Evolutionary conservation across 2,329 filamentous ascomycete genomes (phyloP).

Genomic region (Colletotrichum horii): DNA sequence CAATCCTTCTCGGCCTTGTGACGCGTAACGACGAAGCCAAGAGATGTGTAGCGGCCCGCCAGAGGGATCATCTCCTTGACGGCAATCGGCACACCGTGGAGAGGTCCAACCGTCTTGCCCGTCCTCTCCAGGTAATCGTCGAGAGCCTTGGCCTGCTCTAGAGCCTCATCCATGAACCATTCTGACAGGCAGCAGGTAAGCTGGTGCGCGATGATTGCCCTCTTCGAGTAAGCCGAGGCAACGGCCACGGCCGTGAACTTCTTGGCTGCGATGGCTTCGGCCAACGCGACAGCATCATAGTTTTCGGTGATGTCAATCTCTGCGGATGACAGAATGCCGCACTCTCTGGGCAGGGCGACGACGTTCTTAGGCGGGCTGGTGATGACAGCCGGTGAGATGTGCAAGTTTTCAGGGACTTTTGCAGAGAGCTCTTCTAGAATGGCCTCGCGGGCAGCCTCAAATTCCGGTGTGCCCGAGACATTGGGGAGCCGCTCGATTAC

Average conservation of each 20-base stretch:
- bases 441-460: constrained; percentile 25
- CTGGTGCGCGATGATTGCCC: constrained; percentile 32
- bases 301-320: constrained; percentile 55
- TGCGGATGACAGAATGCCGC: constrained; percentile 46
- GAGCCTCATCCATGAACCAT: constrained; percentile 48
- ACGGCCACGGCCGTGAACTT: constrained; percentile 44
- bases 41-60: constrained; percentile 48
- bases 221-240: constrained; percentile 33
- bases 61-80: constrained; percentile 68
- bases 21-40: constrained; percentile 59
- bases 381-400: constrained; percentile 31
- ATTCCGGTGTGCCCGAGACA: constrained; percentile 26
- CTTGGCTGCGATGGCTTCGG: constrained; percentile 38
- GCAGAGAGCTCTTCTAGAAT: constrained; percentile 34
- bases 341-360: constrained; percentile 37
- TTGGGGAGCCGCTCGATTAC: not conserved
- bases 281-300: constrained; percentile 47
- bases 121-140: constrained; percentile 45
- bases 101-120: constrained; percentile 54
- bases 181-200: constrained; percentile 44
- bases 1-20: constrained; percentile 56
- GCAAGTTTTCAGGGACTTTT: constrained; percentile 34
- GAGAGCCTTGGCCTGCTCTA: constrained; percentile 32
- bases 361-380: constrained; percentile 29
- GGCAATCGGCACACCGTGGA: constrained; percentile 57